Evolutionary conservation across 2,329 filamentous ascomycete species (phyloP).

Genomic region (Fusarium armeniacum): DNA sequence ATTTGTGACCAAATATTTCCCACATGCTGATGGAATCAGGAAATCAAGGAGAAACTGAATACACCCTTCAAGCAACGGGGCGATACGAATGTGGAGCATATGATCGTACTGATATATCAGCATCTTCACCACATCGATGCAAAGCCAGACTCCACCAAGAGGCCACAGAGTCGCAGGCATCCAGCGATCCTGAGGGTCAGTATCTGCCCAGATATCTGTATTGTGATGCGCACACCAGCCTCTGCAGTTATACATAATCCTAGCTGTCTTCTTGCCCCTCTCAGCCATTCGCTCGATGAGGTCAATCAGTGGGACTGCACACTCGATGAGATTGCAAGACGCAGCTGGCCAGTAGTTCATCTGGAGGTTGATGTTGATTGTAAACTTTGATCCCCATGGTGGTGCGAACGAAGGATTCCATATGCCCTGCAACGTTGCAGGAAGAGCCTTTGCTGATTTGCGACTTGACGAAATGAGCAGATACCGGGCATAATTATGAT

Average conservation of each 20-base stretch:
- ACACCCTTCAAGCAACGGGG: conserved; percentile 54
- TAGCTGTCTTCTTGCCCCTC: conserved; percentile 53
- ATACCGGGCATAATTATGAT: conserved; percentile 54
- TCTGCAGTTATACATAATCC: conserved; percentile 55
- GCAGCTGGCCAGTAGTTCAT: conserved; percentile 66
- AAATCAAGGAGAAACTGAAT: conserved; percentile 58
- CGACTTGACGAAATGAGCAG: conserved; percentile 50
- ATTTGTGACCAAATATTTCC: conserved; percentile 47
- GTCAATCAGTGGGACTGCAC: conserved; percentile 58
- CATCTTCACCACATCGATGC: conserved; percentile 45
- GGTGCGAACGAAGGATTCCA: conserved; percentile 53
- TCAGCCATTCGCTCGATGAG: conserved; percentile 43
- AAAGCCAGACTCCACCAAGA: conserved; percentile 47
- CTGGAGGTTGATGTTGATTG: conserved; percentile 66
- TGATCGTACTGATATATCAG: conserved; percentile 43
- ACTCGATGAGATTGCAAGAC: conserved; percentile 55
- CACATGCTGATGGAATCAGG: conserved; percentile 50
- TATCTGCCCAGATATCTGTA: conserved; percentile 58
- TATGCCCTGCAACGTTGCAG: conserved; percentile 55
- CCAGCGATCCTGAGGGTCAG: conserved; percentile 55
- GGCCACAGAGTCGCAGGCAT: conserved; percentile 50
- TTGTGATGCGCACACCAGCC: conserved; percentile 58
- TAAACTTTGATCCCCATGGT: conserved; percentile 64
- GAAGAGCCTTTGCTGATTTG: conserved; percentile 44
- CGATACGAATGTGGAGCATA: conserved; percentile 36